These are phyloP conservation scores for Kernera saxatilis DNA, from an alignment of 345 rosid species.

Conservation along the genomic window DNA sequence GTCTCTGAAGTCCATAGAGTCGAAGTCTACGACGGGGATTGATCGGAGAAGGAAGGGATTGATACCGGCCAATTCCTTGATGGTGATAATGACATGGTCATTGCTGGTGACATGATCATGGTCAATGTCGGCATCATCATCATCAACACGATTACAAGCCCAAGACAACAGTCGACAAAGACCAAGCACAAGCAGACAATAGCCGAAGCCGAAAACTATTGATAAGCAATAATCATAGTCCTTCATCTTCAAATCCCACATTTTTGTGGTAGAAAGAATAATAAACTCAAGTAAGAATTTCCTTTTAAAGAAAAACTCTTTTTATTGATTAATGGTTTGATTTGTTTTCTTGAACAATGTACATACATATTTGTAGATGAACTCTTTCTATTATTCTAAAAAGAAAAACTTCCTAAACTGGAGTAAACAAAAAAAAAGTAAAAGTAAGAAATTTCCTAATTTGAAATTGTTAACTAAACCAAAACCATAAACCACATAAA, in stretches of 20 bases:
- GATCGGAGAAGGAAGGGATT: constrained; percentile 39
- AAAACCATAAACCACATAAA: not conserved
- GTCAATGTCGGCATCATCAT: not conserved
- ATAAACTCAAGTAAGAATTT: not conserved
- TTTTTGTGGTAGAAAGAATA: not conserved
- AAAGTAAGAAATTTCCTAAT: not conserved
- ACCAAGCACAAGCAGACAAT: not conserved
- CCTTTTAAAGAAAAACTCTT: not conserved
- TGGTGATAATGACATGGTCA: not conserved
- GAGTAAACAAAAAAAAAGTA: not conserved
- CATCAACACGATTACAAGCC: not conserved
- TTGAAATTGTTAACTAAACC: not conserved
- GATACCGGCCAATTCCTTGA: constrained; percentile 34
- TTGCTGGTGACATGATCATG: not conserved
- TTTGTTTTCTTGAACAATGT: not conserved
- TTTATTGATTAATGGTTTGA: not conserved
- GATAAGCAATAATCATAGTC: not conserved
- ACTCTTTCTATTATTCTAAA: too few relatives aligned
- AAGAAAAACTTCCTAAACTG: not conserved
- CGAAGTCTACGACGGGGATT: constrained; percentile 46
- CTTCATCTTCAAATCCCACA: not conserved
- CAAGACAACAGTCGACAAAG: not conserved
- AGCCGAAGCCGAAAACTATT: not conserved
- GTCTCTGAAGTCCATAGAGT: constrained; percentile 37
- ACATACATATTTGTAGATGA: not conserved